Percentiles rank a stretch among this genome's conserved stretches.
These are phyloP conservation scores for Neurospora terricola DNA, from an alignment of 495 filamentous ascomycete genomes.

Conservation along the genomic window DNA sequence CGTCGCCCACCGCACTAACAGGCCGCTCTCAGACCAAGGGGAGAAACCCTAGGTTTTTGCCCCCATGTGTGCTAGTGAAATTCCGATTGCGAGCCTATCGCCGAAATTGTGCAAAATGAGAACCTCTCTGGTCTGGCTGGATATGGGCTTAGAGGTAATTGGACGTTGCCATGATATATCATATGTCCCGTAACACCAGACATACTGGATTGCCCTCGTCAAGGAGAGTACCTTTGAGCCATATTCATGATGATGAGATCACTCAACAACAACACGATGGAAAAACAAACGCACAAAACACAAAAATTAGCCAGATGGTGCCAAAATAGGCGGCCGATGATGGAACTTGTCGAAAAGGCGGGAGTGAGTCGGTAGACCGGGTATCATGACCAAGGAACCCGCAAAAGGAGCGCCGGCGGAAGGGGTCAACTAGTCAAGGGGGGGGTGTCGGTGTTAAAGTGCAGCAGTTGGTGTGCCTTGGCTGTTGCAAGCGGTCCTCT, in stretches of 20 bases:
- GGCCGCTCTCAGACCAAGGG: not conserved
- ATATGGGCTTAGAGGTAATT: not conserved
- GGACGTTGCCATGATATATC: not conserved
- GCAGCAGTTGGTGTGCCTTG: not conserved
- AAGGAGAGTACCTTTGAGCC: not conserved
- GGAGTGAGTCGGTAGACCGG: not conserved
- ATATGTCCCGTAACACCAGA: not conserved
- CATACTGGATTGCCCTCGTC: not conserved
- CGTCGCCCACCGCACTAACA: not conserved
- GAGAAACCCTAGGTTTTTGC: not conserved
- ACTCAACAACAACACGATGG: not conserved
- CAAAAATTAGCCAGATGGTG: not conserved
- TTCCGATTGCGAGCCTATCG: not conserved
- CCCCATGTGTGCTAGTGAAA: not conserved
- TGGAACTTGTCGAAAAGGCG: not conserved
- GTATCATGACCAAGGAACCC: not conserved
- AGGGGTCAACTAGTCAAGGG: not conserved
- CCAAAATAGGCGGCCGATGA: not conserved
- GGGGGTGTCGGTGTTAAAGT: not conserved
- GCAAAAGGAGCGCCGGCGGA: constrained; percentile 1
- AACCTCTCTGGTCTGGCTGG: not conserved
- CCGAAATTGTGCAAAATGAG: not conserved
- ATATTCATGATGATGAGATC: not conserved
- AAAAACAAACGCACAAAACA: not conserved
- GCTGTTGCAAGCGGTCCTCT: not conserved